Evolutionary conservation across 2,329 filamentous ascomycete species (phyloP).

Genomic region (Colletotrichum noveboracense): DNA sequence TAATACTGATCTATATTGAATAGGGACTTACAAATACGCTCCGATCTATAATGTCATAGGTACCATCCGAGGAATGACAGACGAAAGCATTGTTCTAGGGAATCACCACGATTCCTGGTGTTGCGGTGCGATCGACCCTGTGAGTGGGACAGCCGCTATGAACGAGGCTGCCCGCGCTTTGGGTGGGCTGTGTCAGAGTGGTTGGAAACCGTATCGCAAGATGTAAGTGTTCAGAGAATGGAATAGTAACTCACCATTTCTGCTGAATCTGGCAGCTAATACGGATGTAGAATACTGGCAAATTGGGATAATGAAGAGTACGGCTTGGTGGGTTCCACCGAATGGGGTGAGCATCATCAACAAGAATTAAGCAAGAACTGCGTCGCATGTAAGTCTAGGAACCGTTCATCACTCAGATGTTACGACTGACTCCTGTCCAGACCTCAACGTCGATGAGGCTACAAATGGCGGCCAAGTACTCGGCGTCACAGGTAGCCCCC

Average conservation of each 20-base stretch:
- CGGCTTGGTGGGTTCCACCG: constrained; percentile 73
- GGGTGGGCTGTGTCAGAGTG: not conserved
- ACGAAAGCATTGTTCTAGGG: not conserved
- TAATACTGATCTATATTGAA: not conserved
- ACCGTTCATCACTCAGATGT: rapidly evolving
- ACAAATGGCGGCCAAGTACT: not conserved
- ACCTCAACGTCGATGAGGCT: not conserved
- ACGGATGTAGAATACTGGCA: constrained; percentile 67
- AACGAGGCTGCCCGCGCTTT: not conserved
- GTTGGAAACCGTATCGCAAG: not conserved
- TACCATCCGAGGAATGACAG: not conserved
- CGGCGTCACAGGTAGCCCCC: not conserved
- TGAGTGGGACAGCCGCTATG: not conserved
- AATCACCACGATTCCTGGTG: not conserved
- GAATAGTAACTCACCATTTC: not conserved
- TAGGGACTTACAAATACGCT: not conserved
- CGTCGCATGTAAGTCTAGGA: constrained; percentile 60
- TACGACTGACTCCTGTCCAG: not conserved
- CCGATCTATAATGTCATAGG: not conserved
- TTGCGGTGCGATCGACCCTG: not conserved
- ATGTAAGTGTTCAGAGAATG: not conserved
- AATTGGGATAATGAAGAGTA: constrained; percentile 72
- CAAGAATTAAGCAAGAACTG: constrained; percentile 68
- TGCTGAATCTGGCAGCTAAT: not conserved
- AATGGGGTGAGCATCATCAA: constrained; percentile 75